Base-by-base conservation (phyloP, 805 yeast genomes). In the Barnettozyma californica region DNA sequence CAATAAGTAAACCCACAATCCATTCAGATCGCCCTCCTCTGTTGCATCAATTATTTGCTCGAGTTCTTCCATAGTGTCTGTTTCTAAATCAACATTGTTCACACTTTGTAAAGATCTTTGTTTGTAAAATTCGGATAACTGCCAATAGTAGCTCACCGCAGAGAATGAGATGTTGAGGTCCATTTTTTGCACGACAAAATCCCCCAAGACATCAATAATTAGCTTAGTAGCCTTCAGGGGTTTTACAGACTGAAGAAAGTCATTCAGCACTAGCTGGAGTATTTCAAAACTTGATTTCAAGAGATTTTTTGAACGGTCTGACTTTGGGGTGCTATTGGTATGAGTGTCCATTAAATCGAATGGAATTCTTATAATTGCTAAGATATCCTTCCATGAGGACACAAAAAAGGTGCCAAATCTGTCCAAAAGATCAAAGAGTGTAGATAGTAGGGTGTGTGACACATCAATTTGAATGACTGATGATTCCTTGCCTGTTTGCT, bases 81-180 rank as follows among this genome's bases (percentile, higher is more conserved):
- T 54, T 10, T 29, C 45, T 11, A 46, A 48, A 9, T 50, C 52
- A 9, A 25, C 44, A 14, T 44, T 23, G 4, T 37, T 41, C 1
- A 8, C 31, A 2, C 49, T 37, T 1, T 46, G 41, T 13, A 51
- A 18, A 5, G 25, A 35, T 16, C 42, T 43, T 39, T 51, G 53
- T 44, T 81, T 73, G 38, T 83, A 66, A 49, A 82, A 81, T 58
- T 94, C 98, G 56, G 97, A 87, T 4, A 94, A 80, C 14, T 86
- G 65, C 98, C 98, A 92, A 60, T 90, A 91, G 55, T 90, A 86
- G 56, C 96, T 87, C 9, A 90, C 86, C 0, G 97, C 83, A 43
- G 95, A 87, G 62, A 92, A 90, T 0, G 97, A 87, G 19, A 89
- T 87, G 63, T 92, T 92, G 54, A 92, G 65, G 55, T 92, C 96